phyloP scores from a whole-genome alignment of 139 green algal genomes.

The Parachlorella kessleri region DNA sequence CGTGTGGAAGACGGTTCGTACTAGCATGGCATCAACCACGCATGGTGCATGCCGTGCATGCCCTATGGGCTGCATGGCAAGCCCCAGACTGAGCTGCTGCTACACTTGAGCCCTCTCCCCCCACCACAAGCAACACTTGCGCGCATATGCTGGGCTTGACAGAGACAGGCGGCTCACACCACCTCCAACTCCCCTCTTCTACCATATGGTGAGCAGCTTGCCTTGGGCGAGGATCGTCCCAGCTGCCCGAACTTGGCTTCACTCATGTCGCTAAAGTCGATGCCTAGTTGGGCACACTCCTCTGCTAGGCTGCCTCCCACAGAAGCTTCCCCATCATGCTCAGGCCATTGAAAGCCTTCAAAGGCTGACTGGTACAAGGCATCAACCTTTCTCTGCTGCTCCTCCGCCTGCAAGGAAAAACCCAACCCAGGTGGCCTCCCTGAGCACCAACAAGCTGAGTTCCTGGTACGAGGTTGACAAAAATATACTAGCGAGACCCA shows the following conservation, averaged over 20 bases:
- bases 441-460: too few species aligned
- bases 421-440: too few species aligned
- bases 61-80: background rate
- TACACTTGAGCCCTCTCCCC: constrained; percentile 33
- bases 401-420: constrained; percentile 23
- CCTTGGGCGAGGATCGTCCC: constrained; percentile 26
- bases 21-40: background rate
- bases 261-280: constrained; percentile 5
- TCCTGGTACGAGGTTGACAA: too few species aligned
- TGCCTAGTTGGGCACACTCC: constrained; percentile 6
- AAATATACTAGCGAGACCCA: too few species aligned
- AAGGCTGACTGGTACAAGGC: constrained; percentile 56
- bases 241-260: constrained; percentile 51
- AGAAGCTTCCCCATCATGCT: background rate
- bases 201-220: background rate
- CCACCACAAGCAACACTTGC: background rate
- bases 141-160: background rate
- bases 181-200: too few species aligned
- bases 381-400: constrained; percentile 50
- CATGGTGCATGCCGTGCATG: background rate
- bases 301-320: background rate
- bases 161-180: too few species aligned
- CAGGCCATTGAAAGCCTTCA: constrained; percentile 1
- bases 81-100: constrained; percentile 17
- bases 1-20: constrained; percentile 3